phyloP scores from a whole-genome alignment of 2,329 filamentous ascomycete species.

The Dactylellina parvicollis region DNA sequence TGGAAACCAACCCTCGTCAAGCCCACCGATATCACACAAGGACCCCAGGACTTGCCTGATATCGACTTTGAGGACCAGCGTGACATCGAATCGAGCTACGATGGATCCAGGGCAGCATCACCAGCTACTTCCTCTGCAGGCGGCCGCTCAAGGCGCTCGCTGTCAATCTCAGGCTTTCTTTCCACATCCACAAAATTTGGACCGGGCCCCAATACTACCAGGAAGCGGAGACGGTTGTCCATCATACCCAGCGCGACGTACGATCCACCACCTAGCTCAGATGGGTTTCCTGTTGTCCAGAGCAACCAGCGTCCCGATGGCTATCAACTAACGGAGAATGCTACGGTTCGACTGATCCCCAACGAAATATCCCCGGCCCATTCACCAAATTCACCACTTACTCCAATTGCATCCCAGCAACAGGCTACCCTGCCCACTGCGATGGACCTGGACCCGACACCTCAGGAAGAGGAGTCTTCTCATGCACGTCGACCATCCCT shows the following conservation, averaged over 20 bases:
- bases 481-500: conserved; percentile 54
- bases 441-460: conserved; percentile 51
- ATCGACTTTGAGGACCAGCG: conserved; percentile 49
- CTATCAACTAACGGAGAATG: conserved; percentile 32
- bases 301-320: conserved; percentile 11
- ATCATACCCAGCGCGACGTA: conserved; percentile 51
- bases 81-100: conserved; percentile 39
- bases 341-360: conserved; percentile 42
- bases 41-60: conserved; percentile 41
- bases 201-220: conserved; percentile 35
- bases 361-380: conserved; percentile 40
- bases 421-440: conserved; percentile 25
- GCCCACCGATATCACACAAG: conserved; percentile 37
- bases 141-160: conserved; percentile 38
- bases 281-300: conserved; percentile 35
- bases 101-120: conserved; percentile 40
- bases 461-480: conserved; percentile 53
- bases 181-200: conserved; percentile 50
- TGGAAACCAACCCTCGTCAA: conserved; percentile 50
- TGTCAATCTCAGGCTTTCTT: conserved; percentile 50
- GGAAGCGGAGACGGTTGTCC: conserved; percentile 50
- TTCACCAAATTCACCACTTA: conserved; percentile 40
- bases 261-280: conserved; percentile 44
- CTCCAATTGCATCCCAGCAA: conserved; percentile 43
- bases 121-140: conserved; percentile 41